Evolutionary conservation across 345 rosid genomes (phyloP), one percentile per base, ranked within the genome.

Genomic region (Eucalyptus decipiens): DNA sequence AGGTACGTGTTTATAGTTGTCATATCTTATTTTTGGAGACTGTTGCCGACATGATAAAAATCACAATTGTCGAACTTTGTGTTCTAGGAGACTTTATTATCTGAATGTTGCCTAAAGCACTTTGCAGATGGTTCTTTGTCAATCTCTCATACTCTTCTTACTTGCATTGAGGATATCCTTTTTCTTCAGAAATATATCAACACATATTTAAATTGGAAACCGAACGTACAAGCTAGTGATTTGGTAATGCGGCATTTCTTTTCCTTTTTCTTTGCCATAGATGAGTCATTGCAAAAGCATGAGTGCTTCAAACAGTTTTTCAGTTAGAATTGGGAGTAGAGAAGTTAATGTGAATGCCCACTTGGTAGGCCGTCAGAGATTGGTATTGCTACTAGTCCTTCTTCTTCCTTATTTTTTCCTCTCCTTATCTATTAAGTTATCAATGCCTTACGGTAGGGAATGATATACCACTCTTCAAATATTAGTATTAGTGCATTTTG

Each of bases 1-100:
- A 90, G 96, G 99, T 97, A 94, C 11, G 91, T 49, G n/a, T 54
- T n/a, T 42, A 43, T 23, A 14, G 80, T 49, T 49, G 87, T 43
- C 56, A 62, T 91, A 72, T 88, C 87, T 58, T 89, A 23, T 88
- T 43, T 86, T 14, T 86, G 47, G 47, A 76, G 42, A 11, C 47
- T 76, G 30, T 76, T 76, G 30, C 28, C 28, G 16, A 76, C 47
- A 40, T 76, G 85, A 76, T 76, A 40, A 76, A 76, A 76, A 42
- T 76, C 85, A 76, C 85, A 40, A 40, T 5, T 32, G 45, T 86
- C 42, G 67, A 32, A 51, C 37, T 86, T 86, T 50, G 58, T 86
- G 24, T 30, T 86, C 23, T 86, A 28, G 87, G 3, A n/a, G 42
- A 86, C 23, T 86, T 86, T 49, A 15, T 50, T 37, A n/a, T 50